phyloP scores from a whole-genome alignment of 805 yeast genomes.

The Limtongozyma cylindracea region DNA sequence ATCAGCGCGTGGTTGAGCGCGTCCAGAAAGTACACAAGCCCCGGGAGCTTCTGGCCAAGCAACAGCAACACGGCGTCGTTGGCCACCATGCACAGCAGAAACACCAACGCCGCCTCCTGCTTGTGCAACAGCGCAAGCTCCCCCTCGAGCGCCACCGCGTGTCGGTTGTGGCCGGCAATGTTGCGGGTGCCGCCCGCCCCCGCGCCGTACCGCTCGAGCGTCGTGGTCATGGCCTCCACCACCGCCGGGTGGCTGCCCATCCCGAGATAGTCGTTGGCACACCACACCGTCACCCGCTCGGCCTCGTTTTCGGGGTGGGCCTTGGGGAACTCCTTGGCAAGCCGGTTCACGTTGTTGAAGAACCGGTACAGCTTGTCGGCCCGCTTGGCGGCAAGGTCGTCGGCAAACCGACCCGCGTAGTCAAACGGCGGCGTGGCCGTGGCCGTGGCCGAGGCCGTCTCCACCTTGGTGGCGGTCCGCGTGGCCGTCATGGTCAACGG shows the following conservation, averaged over 20 bases:
- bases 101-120: constrained; percentile 87
- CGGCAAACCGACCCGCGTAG: constrained; percentile 41
- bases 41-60: constrained; percentile 75
- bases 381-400: constrained; percentile 51
- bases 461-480: too few species aligned
- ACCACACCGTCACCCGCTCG: constrained; percentile 95
- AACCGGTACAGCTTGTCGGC: constrained; percentile 80
- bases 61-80: constrained; percentile 86
- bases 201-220: constrained; percentile 78
- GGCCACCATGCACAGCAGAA: constrained; percentile 89
- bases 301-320: constrained; percentile 49
- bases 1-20: constrained; percentile 91
- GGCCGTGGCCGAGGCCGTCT: constrained; percentile 5
- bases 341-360: constrained; percentile 90
- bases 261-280: constrained; percentile 93
- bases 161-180: constrained; percentile 90
- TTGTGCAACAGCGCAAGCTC: constrained; percentile 79
- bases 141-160: constrained; percentile 70
- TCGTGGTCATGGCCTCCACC: constrained; percentile 46
- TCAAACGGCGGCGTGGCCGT: constrained; percentile 35
- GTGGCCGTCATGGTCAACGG: too few species aligned
- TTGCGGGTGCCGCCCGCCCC: constrained; percentile 99
- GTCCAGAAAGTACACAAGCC: constrained; percentile 80
- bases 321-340: constrained; percentile 79
- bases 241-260: constrained; percentile 71